These are phyloP conservation scores for Didymella pomorum DNA, from an alignment of 2,329 filamentous ascomycete genomes.

Conservation along the genomic window DNA sequence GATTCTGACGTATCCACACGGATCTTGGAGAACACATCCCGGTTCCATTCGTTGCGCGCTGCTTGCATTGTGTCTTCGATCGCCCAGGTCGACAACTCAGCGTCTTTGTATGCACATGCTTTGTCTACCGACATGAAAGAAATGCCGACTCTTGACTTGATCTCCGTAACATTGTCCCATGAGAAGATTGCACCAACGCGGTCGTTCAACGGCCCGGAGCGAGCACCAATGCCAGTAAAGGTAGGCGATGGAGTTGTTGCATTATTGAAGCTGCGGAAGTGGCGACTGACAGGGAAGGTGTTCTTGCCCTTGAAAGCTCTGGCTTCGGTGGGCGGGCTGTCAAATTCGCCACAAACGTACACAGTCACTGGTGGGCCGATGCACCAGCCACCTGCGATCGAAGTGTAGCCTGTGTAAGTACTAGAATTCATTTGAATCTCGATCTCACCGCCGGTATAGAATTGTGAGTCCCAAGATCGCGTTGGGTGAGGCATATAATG, in stretches of 20 bases:
- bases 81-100: constrained; percentile 56
- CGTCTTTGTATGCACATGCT: constrained; percentile 58
- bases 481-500: constrained; percentile 52
- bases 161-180: constrained; percentile 51
- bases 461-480: constrained; percentile 48
- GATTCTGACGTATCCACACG: constrained; percentile 37
- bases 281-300: constrained; percentile 48
- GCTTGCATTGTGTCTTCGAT: constrained; percentile 52
- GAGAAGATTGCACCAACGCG: constrained; percentile 62
- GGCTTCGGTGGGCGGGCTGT: constrained; percentile 33
- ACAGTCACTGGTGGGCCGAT: constrained; percentile 47
- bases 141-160: constrained; percentile 62
- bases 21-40: constrained; percentile 67
- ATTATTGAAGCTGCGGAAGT: constrained; percentile 45
- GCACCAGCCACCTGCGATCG: constrained; percentile 50
- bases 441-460: constrained; percentile 48
- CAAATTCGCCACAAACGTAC: constrained; percentile 49
- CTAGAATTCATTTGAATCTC: constrained; percentile 42
- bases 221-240: constrained; percentile 37
- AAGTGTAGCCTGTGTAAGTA: constrained; percentile 45
- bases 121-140: constrained; percentile 57
- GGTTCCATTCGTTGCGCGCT: constrained; percentile 58
- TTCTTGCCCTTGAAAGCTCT: constrained; percentile 46
- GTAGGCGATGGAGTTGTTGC: constrained; percentile 41
- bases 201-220: constrained; percentile 47